Base-by-base conservation (phyloP, 805 yeast genomes). In the Monosporozyma aerobia region DNA sequence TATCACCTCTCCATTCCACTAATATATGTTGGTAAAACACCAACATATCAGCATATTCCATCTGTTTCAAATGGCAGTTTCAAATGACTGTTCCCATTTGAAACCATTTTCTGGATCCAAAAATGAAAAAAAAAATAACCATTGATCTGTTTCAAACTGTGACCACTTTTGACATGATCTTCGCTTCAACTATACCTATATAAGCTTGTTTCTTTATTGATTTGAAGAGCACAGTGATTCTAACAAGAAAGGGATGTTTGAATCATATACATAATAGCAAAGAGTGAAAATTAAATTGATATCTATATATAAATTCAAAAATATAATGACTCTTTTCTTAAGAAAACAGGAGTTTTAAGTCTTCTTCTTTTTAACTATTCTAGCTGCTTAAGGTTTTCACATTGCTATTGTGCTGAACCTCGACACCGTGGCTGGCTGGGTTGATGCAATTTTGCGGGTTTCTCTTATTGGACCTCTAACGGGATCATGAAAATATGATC, bases 401-500 rank as follows among this genome's bases (percentile, higher is more conserved):
- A 25, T 7, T 39, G 19, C 11, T 19, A 39, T 39, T 19, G 25
- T 4, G 4, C 19, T 16, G 6, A 22, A 16, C 16, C 30, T 22
- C 23, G 30, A 2, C 5, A 22, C 2, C 3, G 16, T 23, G 9
- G 29, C 16, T 43, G 23, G 30, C 2, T 9, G n/a, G 16, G 11
- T 39, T 39, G 19, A 9, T 39, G 35, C 5, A 3, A 11, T 9
- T 22, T 25, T 9, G 5, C 8, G 6, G 8, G 25, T 25, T 2
- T 41, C 46, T 52, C 48, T 55, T 49, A 48, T 52, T 11, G 61
- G 58, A 3, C 63, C 61, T 37, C 61, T 52, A n/a, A 52, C 33
- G 32, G 51, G 56, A 43, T 59, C 61, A 52, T 49, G 54, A 32
- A 49, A 52, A 9, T 55, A 53, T 25, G 53, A 47, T 37, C 63